Conservation (phyloP, 306 rosid genomes). For the Arachis stenosperma region DNA sequence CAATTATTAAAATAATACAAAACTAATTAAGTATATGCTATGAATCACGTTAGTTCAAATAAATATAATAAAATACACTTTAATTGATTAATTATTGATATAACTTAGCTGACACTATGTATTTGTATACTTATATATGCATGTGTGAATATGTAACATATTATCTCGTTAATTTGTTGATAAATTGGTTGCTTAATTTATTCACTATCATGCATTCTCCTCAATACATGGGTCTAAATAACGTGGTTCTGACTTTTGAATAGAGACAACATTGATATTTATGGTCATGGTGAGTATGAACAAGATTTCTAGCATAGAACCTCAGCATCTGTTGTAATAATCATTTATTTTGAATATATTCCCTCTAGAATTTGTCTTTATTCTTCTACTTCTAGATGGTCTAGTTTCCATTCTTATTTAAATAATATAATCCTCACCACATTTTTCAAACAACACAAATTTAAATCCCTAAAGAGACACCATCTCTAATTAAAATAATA, state of each 20-base stretch:
- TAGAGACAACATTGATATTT: neutral
- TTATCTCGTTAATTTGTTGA: no score
- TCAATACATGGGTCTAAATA: constrained; percentile 2
- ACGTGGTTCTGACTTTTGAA: constrained; percentile 33
- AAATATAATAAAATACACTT: no score
- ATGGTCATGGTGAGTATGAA: constrained; percentile 22
- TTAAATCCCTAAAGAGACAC: neutral
- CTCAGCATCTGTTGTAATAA: constrained; percentile 11
- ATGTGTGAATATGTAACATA: no score
- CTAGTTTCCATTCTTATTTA: neutral
- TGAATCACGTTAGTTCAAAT: no score
- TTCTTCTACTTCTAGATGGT: constrained; percentile 32
- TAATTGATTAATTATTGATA: no score
- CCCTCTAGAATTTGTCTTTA: constrained; percentile 30
- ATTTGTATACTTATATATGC: no score
- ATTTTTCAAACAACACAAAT: constrained; percentile 17
- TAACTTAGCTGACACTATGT: no score
- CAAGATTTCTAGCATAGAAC: constrained; percentile 26
- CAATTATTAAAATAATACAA: no score
- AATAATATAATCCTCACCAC: no score
- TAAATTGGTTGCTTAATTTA: no score
- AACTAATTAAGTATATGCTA: no score
- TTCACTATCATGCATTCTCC: no score
- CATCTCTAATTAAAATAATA: neutral
- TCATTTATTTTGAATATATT: constrained; percentile 26